phyloP scores from a whole-genome alignment of 306 rosid genomes.

The Sicyos edulis region DNA sequence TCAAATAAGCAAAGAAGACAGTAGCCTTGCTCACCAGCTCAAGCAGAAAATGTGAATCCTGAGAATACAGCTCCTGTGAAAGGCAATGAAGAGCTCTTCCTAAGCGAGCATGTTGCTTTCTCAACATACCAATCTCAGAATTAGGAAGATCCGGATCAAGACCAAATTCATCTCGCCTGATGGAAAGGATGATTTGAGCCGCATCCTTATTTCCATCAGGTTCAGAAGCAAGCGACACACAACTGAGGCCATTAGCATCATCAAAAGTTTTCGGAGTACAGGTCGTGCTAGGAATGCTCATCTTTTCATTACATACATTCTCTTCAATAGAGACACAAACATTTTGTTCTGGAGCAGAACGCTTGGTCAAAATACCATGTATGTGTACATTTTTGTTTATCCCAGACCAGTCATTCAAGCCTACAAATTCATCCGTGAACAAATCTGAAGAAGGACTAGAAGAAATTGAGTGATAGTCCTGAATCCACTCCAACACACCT shows the following conservation, averaged over 20 bases:
- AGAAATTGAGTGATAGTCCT: conserved; percentile 52
- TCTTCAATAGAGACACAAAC: conserved; percentile 23
- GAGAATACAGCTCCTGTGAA: conserved; percentile 93
- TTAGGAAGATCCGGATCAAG: conserved; percentile 63
- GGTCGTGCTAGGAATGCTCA: conserved; percentile 17
- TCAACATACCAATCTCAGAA: conserved; percentile 57
- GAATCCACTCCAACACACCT: conserved; percentile 75
- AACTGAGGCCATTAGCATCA: conserved; percentile 27
- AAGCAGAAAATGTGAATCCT: conserved; percentile 95
- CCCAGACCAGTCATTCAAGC: conserved; percentile 33
- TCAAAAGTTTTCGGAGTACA: conserved; percentile 28
- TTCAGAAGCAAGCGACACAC: conserved; percentile 25
- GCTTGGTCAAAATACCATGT: conserved; percentile 29
- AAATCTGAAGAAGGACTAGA: conserved; percentile 29
- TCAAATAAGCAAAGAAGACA: conserved; percentile 18
- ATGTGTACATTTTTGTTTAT: conserved; percentile 22
- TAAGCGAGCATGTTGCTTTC: conserved; percentile 93
- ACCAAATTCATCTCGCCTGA: conserved; percentile 90
- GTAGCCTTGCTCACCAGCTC: conserved; percentile 60
- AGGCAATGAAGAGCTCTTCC: conserved; percentile 99
- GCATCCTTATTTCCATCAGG: conserved; percentile 47
- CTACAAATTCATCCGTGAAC: conserved; percentile 27
- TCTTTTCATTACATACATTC: conserved; percentile 23
- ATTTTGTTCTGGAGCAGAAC: conserved; percentile 34
- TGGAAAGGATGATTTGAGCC: conserved; percentile 58